Percentiles rank a stretch among this genome's conserved stretches.
These are phyloP conservation scores for Aristolochia fimbriata DNA, from an alignment of 164 flowering plant genomes.

Conservation along the genomic window DNA sequence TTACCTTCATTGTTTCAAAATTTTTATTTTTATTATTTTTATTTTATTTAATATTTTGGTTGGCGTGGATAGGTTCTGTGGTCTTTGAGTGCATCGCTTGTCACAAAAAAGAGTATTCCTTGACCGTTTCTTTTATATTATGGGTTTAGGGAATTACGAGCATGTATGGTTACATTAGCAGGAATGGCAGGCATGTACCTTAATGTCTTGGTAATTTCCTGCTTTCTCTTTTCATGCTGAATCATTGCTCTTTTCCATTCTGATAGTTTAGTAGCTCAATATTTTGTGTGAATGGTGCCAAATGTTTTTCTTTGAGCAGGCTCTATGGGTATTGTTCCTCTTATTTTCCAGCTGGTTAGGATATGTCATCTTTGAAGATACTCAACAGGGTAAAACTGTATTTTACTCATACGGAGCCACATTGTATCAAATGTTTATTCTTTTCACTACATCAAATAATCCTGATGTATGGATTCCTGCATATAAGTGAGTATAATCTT, in stretches of 20 bases:
- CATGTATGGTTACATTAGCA: slow-evolving; percentile 43
- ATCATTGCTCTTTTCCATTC: neutral
- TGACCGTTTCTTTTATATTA: slow-evolving; percentile 4
- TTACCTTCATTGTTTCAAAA: too few species aligned
- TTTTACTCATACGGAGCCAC: slow-evolving; percentile 79
- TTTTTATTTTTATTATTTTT: too few species aligned
- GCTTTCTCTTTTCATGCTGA: neutral
- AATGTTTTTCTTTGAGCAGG: slow-evolving; percentile 39
- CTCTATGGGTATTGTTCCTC: slow-evolving; percentile 64
- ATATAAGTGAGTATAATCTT: slow-evolving; percentile 62
- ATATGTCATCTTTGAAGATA: slow-evolving; percentile 93
- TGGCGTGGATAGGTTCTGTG: too few species aligned
- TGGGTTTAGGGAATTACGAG: slow-evolving; percentile 55
- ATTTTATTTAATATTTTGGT: too few species aligned
- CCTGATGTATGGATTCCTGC: slow-evolving; percentile 99
- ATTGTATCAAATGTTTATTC: slow-evolving; percentile 80
- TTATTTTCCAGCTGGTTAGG: slow-evolving; percentile 92
- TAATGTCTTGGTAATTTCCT: slow-evolving; percentile 62
- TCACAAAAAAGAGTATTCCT: too few species aligned
- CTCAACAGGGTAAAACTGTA: slow-evolving; percentile 47
- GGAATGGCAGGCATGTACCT: slow-evolving; percentile 85
- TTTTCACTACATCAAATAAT: slow-evolving; percentile 93
- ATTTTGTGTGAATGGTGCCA: neutral
- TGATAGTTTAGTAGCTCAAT: neutral
- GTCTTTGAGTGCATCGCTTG: too few species aligned